Evolutionary conservation across 352 stramenopile species (phyloP).

Genomic region (Phytophthora podocarpi): DNA sequence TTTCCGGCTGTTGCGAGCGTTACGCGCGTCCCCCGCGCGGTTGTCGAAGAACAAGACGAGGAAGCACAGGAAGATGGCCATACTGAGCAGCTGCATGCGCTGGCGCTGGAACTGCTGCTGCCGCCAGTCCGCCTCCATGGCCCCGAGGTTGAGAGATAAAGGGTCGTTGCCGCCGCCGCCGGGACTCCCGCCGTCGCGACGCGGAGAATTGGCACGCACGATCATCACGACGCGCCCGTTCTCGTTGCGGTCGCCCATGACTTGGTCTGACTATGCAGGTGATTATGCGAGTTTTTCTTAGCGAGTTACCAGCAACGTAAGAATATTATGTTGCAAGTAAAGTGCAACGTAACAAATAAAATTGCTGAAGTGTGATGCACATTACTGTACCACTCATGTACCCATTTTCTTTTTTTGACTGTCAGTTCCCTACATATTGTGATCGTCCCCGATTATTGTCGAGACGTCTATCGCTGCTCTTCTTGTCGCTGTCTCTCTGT

Average conservation of each 20-base stretch:
- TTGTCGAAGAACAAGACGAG: constrained; percentile 89
- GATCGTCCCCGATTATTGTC: neutral
- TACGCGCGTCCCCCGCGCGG: constrained; percentile 54
- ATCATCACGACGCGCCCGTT: constrained; percentile 81
- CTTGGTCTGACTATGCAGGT: too few relatives aligned
- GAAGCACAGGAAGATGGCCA: constrained; percentile 89
- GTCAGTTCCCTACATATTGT: too few relatives aligned
- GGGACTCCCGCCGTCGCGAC: constrained; percentile 25
- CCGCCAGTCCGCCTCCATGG: constrained; percentile 80
- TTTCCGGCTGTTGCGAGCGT: constrained; percentile 20
- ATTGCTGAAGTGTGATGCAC: too few relatives aligned
- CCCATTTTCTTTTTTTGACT: too few relatives aligned
- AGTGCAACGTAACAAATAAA: too few relatives aligned
- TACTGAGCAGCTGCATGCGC: constrained; percentile 87
- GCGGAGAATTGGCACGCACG: constrained; percentile 69
- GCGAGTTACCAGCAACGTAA: constrained; percentile 1
- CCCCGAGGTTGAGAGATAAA: constrained; percentile 54
- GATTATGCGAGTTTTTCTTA: too few relatives aligned
- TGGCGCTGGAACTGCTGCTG: constrained; percentile 89
- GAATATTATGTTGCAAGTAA: too few relatives aligned
- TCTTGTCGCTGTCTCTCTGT: constrained; percentile 4
- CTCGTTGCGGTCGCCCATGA: constrained; percentile 43
- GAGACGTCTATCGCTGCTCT: neutral
- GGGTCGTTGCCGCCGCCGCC: constrained; percentile 25
- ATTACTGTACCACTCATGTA: too few relatives aligned